Percentiles rank a stretch among this genome's conserved stretches.
Evolutionary conservation across 352 stramenopile genomes (phyloP).

Genomic region (Aphanomyces cochlioides): DNA sequence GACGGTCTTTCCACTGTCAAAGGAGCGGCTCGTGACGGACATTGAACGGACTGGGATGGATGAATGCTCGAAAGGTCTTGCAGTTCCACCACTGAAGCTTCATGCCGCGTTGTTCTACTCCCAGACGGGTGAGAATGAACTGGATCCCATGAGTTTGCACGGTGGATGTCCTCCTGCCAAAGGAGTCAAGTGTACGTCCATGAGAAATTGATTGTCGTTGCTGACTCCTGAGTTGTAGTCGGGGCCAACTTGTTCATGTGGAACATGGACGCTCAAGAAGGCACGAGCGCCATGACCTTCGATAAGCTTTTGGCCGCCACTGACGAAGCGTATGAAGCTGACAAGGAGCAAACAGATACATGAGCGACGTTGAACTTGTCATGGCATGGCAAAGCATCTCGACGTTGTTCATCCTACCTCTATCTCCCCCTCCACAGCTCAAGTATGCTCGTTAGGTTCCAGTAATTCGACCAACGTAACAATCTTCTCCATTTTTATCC

Average conservation of each 20-base stretch:
- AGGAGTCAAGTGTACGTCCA: constrained; percentile 23
- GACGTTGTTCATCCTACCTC: too few species aligned
- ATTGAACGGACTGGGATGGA: constrained; percentile 21
- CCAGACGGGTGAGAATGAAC: constrained; percentile 22
- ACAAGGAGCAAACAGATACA: too few species aligned
- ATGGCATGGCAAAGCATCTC: too few species aligned
- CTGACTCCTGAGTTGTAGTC: constrained; percentile 38
- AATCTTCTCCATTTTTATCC: too few species aligned
- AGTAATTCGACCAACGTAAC: too few species aligned
- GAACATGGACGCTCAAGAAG: constrained; percentile 62
- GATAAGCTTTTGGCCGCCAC: too few species aligned
- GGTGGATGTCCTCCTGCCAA: constrained; percentile 26
- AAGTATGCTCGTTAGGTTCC: too few species aligned
- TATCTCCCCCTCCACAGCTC: too few species aligned
- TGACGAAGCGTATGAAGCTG: too few species aligned
- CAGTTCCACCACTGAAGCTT: constrained; percentile 17
- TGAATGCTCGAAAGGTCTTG: constrained; percentile 27
- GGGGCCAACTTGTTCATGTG: constrained; percentile 70
- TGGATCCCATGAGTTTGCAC: constrained; percentile 27
- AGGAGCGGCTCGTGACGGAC: constrained; percentile 20
- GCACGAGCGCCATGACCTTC: constrained; percentile 49
- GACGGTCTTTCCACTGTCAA: constrained; percentile 73
- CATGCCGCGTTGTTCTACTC: constrained; percentile 26
- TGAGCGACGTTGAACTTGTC: too few species aligned
- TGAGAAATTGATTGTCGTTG: background rate